phyloP scores from a whole-genome alignment of 106 monocot species.

The Dendrobium nobile region DNA sequence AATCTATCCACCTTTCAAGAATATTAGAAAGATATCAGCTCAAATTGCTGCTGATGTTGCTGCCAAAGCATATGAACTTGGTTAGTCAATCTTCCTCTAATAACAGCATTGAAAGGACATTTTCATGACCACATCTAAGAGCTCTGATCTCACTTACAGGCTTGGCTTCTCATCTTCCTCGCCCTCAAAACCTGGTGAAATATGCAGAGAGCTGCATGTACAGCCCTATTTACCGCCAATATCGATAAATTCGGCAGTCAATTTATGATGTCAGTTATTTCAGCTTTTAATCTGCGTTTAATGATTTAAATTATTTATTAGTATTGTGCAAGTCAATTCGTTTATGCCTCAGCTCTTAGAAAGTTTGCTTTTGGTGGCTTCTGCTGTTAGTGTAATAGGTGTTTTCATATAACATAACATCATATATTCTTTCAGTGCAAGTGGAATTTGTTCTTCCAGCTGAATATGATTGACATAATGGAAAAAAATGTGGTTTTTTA shows the following conservation, averaged over 20 bases:
- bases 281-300: not conserved
- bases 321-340: not conserved
- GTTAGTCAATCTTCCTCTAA: conserved; percentile 6
- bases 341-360: not conserved
- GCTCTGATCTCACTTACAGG: conserved; percentile 25
- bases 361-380: not conserved
- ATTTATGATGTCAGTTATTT: not conserved
- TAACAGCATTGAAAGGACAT: not conserved
- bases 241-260: conserved; percentile 20
- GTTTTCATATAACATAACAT: not conserved
- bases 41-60: conserved; percentile 73
- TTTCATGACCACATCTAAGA: not conserved
- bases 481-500: too few species aligned
- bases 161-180: conserved; percentile 62
- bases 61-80: conserved; percentile 78
- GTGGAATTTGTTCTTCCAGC: not conserved
- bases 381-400: not conserved
- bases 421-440: not conserved
- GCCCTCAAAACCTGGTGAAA: conserved; percentile 60
- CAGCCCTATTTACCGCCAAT: conserved; percentile 68
- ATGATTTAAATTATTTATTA: not conserved
- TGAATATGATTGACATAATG: too few species aligned
- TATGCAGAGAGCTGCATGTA: conserved; percentile 97
- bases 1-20: conserved; percentile 71
- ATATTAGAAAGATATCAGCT: conserved; percentile 75